These are phyloP conservation scores for Ophiostoma angusticollis DNA, from an alignment of 2,329 filamentous ascomycete genomes.

Conservation along the genomic window DNA sequence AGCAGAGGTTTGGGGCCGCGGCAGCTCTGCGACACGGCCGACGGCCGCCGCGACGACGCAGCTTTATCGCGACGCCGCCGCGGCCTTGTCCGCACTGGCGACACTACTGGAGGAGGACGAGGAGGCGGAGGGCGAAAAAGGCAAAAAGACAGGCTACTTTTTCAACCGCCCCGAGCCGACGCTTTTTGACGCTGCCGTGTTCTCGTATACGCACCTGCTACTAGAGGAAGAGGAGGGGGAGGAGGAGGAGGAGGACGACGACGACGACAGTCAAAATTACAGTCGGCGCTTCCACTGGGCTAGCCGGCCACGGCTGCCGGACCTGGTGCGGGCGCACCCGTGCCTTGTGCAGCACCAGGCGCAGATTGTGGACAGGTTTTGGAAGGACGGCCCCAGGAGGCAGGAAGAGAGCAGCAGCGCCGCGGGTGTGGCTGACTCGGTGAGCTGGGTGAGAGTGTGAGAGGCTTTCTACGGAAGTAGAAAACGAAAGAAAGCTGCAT, in stretches of 20 bases:
- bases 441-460: constrained; percentile 9
- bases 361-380: constrained; percentile 21
- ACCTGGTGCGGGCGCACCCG: constrained; percentile 41
- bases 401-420: background rate
- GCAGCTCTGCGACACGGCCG: constrained; percentile 20
- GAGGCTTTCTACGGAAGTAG: background rate
- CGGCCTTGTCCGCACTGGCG: constrained; percentile 35
- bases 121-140: constrained; percentile 17
- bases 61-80: constrained; percentile 31
- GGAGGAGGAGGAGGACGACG: constrained; percentile 18
- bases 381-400: constrained; percentile 13
- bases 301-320: constrained; percentile 45
- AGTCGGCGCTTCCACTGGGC: constrained; percentile 50
- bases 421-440: constrained; percentile 2
- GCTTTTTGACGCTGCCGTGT: constrained; percentile 77
- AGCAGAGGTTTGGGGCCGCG: constrained; percentile 33
- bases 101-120: constrained; percentile 23
- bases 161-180: constrained; percentile 53
- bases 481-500: too few relatives aligned
- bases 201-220: constrained; percentile 77
- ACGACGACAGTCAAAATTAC: too few relatives aligned
- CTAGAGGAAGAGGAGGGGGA: constrained; percentile 37
- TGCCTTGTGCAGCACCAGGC: constrained; percentile 55
- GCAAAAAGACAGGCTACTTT: constrained; percentile 24
- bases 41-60: constrained; percentile 20